A percentile compares a stretch with the other conserved stretches of the same genome.
These are phyloP conservation scores for Endocladia muricata DNA, from an alignment of 31 red algal genomes.

Conservation along the genomic window DNA sequence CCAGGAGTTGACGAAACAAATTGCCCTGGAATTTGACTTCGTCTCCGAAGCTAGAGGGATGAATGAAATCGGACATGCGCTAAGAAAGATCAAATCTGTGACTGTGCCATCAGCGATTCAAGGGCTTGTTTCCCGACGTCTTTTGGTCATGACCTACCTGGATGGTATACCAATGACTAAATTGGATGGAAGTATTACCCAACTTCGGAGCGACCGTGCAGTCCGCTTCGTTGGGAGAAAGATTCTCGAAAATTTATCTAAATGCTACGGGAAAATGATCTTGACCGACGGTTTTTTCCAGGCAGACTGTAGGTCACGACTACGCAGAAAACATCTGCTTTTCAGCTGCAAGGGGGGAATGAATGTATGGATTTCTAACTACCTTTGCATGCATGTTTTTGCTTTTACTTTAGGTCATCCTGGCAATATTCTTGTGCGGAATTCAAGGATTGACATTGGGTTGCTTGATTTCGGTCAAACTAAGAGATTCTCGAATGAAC, in stretches of 20 bases:
- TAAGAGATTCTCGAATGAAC: constrained; percentile 68
- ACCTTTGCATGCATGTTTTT: neutral
- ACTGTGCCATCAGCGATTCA: constrained; percentile 52
- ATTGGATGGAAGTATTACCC: constrained; percentile 46
- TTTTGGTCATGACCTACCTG: constrained; percentile 87
- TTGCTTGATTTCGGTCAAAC: constrained; percentile 93
- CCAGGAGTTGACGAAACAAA: constrained; percentile 64
- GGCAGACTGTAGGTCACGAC: constrained; percentile 52
- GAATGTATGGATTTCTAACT: neutral
- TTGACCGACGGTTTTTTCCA: constrained; percentile 73
- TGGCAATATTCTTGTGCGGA: constrained; percentile 67
- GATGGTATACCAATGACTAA: constrained; percentile 74
- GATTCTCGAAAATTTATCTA: constrained; percentile 63
- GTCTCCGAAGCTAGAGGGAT: constrained; percentile 68
- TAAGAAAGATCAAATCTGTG: constrained; percentile 10
- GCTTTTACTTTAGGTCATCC: constrained; percentile 66
- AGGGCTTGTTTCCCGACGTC: constrained; percentile 51
- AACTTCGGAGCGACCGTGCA: constrained; percentile 3
- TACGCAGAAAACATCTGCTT: neutral
- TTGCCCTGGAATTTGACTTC: constrained; percentile 91
- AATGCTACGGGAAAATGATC: constrained; percentile 94
- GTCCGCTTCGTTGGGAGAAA: constrained; percentile 34
- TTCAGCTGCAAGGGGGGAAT: neutral
- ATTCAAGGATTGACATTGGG: constrained; percentile 63
- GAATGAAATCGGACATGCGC: constrained; percentile 52